Evolutionary conservation across 305 asterid genomes (phyloP).

Genomic region (Solanum hybrid): DNA sequence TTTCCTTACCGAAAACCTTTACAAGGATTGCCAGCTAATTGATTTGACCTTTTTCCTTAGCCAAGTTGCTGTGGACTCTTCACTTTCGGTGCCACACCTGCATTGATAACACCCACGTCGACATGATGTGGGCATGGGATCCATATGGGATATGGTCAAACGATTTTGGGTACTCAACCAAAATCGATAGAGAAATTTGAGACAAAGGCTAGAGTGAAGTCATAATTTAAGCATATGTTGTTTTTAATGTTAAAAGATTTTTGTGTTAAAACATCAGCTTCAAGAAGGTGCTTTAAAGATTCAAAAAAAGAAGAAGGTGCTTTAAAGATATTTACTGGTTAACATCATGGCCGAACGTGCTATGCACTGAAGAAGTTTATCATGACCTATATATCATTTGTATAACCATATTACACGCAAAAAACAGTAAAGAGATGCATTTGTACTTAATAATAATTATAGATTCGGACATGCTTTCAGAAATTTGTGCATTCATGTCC

Average conservation of each 20-base stretch:
- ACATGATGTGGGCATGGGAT: neutral
- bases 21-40: neutral
- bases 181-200: neutral
- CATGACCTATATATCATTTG: neutral
- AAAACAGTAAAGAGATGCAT: neutral
- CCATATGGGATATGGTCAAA: neutral
- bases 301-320: neutral
- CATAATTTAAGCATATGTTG: neutral
- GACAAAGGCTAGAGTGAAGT: neutral
- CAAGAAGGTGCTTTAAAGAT: neutral
- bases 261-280: neutral
- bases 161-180: neutral
- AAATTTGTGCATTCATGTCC: neutral
- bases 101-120: neutral
- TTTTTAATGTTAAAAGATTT: neutral
- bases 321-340: neutral
- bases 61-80: neutral
- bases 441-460: neutral
- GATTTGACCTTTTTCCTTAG: neutral
- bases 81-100: neutral
- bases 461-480: neutral
- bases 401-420: neutral
- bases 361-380: neutral
- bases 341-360: neutral
- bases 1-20: neutral